Base-by-base conservation (phyloP, 1,284 basidiomycete species). In the Ceratobasidium sp. region DNA sequence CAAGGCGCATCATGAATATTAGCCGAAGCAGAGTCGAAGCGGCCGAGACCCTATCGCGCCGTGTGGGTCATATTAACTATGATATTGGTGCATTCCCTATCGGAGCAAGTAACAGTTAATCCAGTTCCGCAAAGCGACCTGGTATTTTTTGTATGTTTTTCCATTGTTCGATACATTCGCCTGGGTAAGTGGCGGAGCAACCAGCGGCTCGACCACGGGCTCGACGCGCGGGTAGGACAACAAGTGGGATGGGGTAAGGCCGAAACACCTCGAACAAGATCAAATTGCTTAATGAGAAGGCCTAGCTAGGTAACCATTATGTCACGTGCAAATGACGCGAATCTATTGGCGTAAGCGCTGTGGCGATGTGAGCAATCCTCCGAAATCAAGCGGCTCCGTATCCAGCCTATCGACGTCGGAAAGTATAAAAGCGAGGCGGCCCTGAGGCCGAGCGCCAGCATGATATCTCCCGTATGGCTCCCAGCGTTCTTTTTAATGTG, bases 11-110 rank as follows among this genome's bases (percentile, higher is more conserved):
- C 58, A 49, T 49, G 33, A 46, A 73, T 63, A 73, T 73, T 42
- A 73, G 15, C 15, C 42, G 71, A 73, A 73, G 71, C 71, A 46
- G 56, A 73, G 15, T 23, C 42, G 71, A 73, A 73, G 71, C 71
- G 46, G 56, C 44, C 71, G 46, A 61, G 56, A 73, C 71, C 71
- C 71, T 70, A 55, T 10, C 28, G n/a, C 23, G 42, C 51, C 66
- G 23, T 33, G 56, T 28, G 33, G 49, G 56, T 26, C 20, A 58
- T 23, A 58, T 58, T 66, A 40, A 33, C 33, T 40, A 23, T 7
- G 18, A 46, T 23, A 67, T 67, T 67, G 42, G 64, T 28, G 42
- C 9, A 67, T 49, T 67, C 64, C 64, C 40, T 26, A 49, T 51
- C 10, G 18, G 12, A 58, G 56, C 6, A 26, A 26, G 56, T 33